Conservation (phyloP, 306 rosid species). For the Castanea sativa region DNA sequence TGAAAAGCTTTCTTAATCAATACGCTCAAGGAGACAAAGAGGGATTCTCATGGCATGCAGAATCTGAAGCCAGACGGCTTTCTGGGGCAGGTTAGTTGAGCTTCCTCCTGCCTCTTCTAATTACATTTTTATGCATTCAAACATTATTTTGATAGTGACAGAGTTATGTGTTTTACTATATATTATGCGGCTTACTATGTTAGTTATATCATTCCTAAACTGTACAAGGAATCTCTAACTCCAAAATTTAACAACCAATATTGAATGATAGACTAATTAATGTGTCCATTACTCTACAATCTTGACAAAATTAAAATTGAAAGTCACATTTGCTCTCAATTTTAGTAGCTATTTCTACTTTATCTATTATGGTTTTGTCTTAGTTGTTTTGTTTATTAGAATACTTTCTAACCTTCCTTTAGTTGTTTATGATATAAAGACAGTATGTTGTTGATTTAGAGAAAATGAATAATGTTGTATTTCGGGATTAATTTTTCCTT, state of each 20-base stretch:
- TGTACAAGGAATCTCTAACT: background rate
- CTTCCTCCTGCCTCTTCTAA: slow-evolving; percentile 1
- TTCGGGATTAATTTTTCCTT: background rate
- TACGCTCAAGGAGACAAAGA: slow-evolving; percentile 70
- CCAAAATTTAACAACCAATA: background rate
- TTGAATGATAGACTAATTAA: background rate
- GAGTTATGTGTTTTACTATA: background rate
- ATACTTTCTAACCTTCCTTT: background rate
- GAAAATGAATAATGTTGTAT: background rate
- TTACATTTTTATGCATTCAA: background rate
- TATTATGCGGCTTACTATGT: background rate
- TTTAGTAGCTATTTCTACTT: background rate
- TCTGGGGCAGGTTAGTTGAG: slow-evolving; percentile 65
- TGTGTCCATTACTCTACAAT: background rate
- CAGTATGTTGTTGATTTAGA: background rate
- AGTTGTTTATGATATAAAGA: background rate
- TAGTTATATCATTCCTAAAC: background rate
- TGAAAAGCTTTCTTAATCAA: slow-evolving; percentile 59
- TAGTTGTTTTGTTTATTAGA: background rate
- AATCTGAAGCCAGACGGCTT: slow-evolving; percentile 83
- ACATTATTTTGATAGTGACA: slow-evolving; percentile 2
- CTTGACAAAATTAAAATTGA: background rate
- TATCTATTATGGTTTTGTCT: background rate
- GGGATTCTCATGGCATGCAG: slow-evolving; percentile 66
- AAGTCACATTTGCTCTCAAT: background rate